These are phyloP conservation scores for Lactarius indigo DNA, from an alignment of 768 basidiomycete genomes.

Conservation along the genomic window DNA sequence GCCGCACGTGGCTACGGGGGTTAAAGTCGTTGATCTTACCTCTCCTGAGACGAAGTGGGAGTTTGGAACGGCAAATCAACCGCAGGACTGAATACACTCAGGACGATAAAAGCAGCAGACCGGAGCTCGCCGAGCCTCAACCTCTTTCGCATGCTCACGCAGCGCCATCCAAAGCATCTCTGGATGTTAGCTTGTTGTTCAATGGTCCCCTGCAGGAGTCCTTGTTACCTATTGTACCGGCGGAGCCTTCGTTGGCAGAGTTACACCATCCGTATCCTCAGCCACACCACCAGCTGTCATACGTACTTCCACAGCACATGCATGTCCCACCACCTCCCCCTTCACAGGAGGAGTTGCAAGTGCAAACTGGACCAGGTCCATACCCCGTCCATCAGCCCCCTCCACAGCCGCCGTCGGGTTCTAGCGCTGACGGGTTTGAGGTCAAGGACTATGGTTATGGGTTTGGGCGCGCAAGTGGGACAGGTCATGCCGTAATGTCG, in stretches of 20 bases:
- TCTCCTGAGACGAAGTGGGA: conserved; percentile 45
- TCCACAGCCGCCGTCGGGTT: conserved; percentile 14
- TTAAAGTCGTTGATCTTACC: conserved; percentile 35
- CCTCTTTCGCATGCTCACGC: background rate
- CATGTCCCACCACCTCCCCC: conserved; percentile 10
- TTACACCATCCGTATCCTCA: conserved; percentile 16
- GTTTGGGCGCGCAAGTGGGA: conserved; percentile 47
- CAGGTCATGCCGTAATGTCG: conserved; percentile 34
- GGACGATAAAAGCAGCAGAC: conserved; percentile 8
- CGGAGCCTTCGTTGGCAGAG: conserved; percentile 15
- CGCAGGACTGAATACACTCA: conserved; percentile 14
- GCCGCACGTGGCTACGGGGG: conserved; percentile 5
- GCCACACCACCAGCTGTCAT: conserved; percentile 14
- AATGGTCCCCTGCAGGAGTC: conserved; percentile 14
- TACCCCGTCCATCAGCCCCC: conserved; percentile 19
- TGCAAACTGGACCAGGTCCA: conserved; percentile 20
- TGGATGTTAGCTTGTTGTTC: conserved; percentile 21
- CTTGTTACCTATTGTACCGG: conserved; percentile 1
- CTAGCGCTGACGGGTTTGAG: conserved; percentile 42
- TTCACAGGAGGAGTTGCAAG: conserved; percentile 16
- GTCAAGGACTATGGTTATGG: conserved; percentile 65
- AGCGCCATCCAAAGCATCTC: conserved; percentile 3
- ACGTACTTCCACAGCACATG: conserved; percentile 10
- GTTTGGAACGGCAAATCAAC: conserved; percentile 47
- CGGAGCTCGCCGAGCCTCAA: background rate